These are phyloP conservation scores for Solanum sitiens DNA, from an alignment of 257 asterid genomes.

Conservation along the genomic window DNA sequence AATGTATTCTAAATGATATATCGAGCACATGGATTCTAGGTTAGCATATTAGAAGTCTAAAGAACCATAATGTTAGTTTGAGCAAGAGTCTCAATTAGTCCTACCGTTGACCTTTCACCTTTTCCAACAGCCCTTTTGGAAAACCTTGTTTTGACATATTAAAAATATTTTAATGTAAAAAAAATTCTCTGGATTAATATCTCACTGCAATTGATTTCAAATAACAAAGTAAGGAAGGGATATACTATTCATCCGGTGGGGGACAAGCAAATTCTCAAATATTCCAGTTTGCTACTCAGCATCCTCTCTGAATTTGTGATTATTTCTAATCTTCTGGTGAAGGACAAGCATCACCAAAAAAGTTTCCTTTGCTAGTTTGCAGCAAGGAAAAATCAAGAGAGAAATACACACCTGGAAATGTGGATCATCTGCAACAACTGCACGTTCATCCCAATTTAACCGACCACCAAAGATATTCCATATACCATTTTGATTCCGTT, in stretches of 20 bases:
- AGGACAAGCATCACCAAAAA: background rate
- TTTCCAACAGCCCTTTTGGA: background rate
- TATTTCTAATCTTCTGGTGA: background rate
- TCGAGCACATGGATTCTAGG: background rate
- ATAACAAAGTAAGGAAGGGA: background rate
- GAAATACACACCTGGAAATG: conserved; percentile 73
- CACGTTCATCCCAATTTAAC: conserved; percentile 93
- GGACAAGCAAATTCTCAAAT: background rate
- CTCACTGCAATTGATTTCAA: background rate
- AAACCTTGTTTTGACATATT: background rate
- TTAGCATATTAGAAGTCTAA: background rate
- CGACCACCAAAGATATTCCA: conserved; percentile 98
- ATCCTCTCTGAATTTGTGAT: background rate
- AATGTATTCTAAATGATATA: background rate
- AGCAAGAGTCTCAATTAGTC: background rate
- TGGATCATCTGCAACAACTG: conserved; percentile 95
- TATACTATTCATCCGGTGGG: background rate
- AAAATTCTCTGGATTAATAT: background rate
- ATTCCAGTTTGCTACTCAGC: background rate
- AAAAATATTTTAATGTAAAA: background rate
- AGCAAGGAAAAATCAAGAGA: background rate
- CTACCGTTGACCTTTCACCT: background rate
- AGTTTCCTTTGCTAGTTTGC: background rate
- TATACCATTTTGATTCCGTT: conserved; percentile 65
- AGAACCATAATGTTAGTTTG: background rate